Evolutionary conservation across 2,329 filamentous ascomycete species (phyloP).

Genomic region (Fusarium xyrophilum): DNA sequence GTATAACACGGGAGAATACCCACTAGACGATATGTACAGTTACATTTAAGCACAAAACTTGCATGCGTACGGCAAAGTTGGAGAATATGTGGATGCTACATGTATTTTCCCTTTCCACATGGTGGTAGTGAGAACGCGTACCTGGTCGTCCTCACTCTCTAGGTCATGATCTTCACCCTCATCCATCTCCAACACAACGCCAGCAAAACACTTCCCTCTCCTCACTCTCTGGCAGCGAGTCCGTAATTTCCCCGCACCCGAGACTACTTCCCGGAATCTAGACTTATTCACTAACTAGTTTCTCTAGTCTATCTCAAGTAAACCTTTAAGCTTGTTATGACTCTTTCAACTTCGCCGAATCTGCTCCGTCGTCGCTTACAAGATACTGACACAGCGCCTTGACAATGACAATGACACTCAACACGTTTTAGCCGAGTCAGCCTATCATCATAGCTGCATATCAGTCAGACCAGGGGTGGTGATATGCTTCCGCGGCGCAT

Average conservation of each 20-base stretch:
- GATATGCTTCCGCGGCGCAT: neutral
- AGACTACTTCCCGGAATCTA: neutral
- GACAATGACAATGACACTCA: neutral
- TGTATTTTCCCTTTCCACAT: conserved; percentile 14
- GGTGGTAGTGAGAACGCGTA: neutral
- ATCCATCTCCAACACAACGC: conserved; percentile 23
- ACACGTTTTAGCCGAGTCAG: conserved; percentile 8
- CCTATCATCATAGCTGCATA: conserved; percentile 15
- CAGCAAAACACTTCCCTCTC: neutral
- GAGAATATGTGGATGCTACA: conserved; percentile 2
- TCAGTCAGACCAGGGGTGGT: conserved; percentile 3
- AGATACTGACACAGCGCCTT: neutral
- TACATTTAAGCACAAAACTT: neutral
- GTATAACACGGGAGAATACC: neutral
- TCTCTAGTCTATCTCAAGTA: neutral
- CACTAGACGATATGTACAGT: neutral
- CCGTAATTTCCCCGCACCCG: conserved; percentile 20
- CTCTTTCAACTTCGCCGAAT: neutral
- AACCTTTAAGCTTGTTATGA: neutral
- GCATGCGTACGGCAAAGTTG: conserved; percentile 5
- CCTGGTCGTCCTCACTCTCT: neutral
- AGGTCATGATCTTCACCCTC: conserved; percentile 14
- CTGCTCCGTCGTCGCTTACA: neutral
- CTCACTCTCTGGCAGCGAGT: neutral
- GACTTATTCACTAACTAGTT: neutral